Percentiles rank a stretch among this genome's conserved stretches.
These are phyloP conservation scores for Escallonia herrerae DNA, from an alignment of 129 eudicot genomes.

Conservation along the genomic window DNA sequence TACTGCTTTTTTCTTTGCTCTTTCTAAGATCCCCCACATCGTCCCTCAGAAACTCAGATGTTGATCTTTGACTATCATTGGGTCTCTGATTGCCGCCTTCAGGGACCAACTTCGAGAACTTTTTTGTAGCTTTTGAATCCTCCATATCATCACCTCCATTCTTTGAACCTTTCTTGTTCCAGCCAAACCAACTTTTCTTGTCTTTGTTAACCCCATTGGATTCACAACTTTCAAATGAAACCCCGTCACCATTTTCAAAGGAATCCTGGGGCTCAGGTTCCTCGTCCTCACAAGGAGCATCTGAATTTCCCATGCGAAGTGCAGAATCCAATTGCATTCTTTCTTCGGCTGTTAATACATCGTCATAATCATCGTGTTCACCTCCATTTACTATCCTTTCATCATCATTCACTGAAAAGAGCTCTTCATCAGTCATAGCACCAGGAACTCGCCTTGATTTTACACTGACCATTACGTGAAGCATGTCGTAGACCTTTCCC, in stretches of 20 bases:
- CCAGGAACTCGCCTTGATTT: slow-evolving; percentile 96
- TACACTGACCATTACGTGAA: slow-evolving; percentile 85
- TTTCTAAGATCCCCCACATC: slow-evolving; percentile 52
- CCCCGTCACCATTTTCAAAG: slow-evolving; percentile 41
- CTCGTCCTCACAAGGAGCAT: slow-evolving; percentile 51
- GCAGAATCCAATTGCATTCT: slow-evolving; percentile 81
- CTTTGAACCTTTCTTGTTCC: slow-evolving; percentile 79
- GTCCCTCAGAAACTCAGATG: slow-evolving; percentile 47
- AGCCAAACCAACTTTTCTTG: slow-evolving; percentile 83
- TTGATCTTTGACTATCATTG: slow-evolving; percentile 43
- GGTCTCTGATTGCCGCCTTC: slow-evolving; percentile 40
- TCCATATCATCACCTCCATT: slow-evolving; percentile 43
- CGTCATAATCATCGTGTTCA: slow-evolving; percentile 73
- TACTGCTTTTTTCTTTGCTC: slow-evolving; percentile 54
- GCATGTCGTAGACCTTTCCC: slow-evolving; percentile 92
- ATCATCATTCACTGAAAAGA: slow-evolving; percentile 63
- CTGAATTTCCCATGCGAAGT: slow-evolving; percentile 67
- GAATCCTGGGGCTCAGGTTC: slow-evolving; percentile 40
- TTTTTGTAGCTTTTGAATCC: slow-evolving; percentile 58
- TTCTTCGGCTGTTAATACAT: slow-evolving; percentile 83
- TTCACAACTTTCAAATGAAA: slow-evolving; percentile 52
- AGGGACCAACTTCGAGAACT: slow-evolving; percentile 59
- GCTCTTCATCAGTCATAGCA: slow-evolving; percentile 97
- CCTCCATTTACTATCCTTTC: slow-evolving; percentile 60
- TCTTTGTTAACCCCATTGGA: slow-evolving; percentile 54